Evolutionary conservation across 2,329 filamentous ascomycete species (phyloP).

Genomic region (Trichoderma guizhouense): DNA sequence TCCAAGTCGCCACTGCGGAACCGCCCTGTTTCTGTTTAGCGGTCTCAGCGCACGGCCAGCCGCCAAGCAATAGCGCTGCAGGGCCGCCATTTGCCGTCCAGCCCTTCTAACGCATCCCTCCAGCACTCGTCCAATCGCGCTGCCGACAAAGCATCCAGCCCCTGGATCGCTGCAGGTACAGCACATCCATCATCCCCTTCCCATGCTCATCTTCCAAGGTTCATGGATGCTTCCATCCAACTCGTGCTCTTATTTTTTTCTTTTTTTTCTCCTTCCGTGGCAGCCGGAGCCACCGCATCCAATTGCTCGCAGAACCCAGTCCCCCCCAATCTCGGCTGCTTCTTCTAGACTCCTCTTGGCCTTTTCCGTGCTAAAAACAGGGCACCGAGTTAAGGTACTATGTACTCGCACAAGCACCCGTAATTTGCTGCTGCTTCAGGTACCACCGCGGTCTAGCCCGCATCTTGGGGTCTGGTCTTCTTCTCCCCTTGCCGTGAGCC

Average conservation of each 20-base stretch:
- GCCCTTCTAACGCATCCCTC: too few species aligned
- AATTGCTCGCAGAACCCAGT: background rate
- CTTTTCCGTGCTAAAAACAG: background rate
- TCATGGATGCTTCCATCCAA: background rate
- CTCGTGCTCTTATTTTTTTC: background rate
- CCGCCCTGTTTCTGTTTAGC: background rate
- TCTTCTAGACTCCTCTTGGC: background rate
- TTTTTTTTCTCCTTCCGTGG: background rate
- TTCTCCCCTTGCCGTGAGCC: background rate
- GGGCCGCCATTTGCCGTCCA: background rate
- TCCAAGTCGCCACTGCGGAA: background rate
- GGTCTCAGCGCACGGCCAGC: background rate
- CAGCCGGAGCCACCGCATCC: background rate
- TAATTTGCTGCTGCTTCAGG: background rate
- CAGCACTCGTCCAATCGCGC: background rate
- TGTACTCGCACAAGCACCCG: background rate
- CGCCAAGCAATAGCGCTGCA: background rate
- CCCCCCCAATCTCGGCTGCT: background rate
- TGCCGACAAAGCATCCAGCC: background rate
- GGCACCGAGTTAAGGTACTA: background rate
- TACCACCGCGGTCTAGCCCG: background rate
- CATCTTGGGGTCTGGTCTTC: background rate
- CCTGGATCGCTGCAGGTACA: constrained; percentile 10
- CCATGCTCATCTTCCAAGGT: background rate
- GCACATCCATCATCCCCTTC: background rate